Evolutionary conservation across 73 alveolate genomes (phyloP).

Genomic region (Paramecium bursaria): DNA sequence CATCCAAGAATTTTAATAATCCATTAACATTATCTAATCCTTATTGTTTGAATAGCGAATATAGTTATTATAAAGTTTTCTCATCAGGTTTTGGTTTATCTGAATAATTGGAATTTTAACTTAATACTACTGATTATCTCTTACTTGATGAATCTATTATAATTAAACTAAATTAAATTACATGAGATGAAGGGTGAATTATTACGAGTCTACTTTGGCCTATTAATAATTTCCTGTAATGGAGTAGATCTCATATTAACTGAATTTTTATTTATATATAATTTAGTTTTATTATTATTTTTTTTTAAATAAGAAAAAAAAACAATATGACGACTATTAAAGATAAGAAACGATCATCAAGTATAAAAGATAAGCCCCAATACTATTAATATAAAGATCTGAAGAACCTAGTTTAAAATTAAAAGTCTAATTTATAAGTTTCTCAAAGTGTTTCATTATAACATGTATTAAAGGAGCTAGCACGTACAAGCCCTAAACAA

Average conservation of each 20-base stretch:
- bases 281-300: too few species aligned
- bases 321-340: too few species aligned
- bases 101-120: conserved; percentile 37
- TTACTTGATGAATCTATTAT: conserved; percentile 30
- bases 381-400: conserved; percentile 32
- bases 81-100: conserved; percentile 55
- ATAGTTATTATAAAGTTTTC: conserved; percentile 30
- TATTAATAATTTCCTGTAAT: too few species aligned
- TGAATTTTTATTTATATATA: too few species aligned
- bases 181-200: too few species aligned
- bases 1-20: conserved; percentile 20
- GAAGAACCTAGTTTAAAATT: neutral
- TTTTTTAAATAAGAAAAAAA: too few species aligned
- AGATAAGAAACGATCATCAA: too few species aligned
- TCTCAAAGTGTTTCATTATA: conserved; percentile 7
- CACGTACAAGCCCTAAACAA: conserved; percentile 24
- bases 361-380: too few species aligned
- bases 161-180: too few species aligned
- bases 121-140: conserved; percentile 30
- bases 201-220: too few species aligned
- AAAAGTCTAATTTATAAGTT: conserved; percentile 10
- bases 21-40: conserved; percentile 57
- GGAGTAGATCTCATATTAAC: too few species aligned
- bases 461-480: conserved; percentile 23
- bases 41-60: conserved; percentile 52